Base-by-base conservation (phyloP, 345 rosid species). In the Alliaria petiolata region DNA sequence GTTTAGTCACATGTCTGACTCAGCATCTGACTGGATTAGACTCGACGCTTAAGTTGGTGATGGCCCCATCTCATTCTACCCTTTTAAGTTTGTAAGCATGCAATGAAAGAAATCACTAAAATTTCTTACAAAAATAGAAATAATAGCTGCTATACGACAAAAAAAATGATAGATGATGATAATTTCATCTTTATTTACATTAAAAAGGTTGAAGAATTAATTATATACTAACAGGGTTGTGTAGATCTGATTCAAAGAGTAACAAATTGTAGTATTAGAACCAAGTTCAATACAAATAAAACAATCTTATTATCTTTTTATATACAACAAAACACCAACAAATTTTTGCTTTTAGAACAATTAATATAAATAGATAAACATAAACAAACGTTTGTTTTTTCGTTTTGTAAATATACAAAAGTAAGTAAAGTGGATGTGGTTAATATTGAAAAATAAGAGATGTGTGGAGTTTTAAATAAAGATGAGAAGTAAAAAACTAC, bases 1-100 rank as follows among this genome's bases (percentile, higher is more conserved):
- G 46, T 30, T 68, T 33, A 75, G 63, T 43, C 69, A 67, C 79
- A 67, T 67, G 70, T 62, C 69, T 62, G 74, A 75, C 58, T 75
- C 59, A 75, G 79, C 79, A 75, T 67, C 74, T 68, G 64, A 75
- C 44, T 69, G 69, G 74, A 76, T 69, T 75, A 54, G 79, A 75
- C 74, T 52, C 69, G 63, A 60, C 78, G 50, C 69, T 75, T 67
- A 53, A 75, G 69, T 60, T 62, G 44, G 70, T 46, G 44, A 53
- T 68, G 74, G 65, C 69, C 69, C 79, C 42, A 38, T 65, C 52
- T 65, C 40, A 9, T 53, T 62, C 62, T 22, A 20, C 55, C 14
- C 57, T 33, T 45, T 28, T 47, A 36, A 46, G 51, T 46, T 65
- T 47, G 44, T 50, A 36, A 47, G 54, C 25, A 54, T 55, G 69